Conservation (phyloP, 139 green algal species). For the Zygnema cylindricum region DNA sequence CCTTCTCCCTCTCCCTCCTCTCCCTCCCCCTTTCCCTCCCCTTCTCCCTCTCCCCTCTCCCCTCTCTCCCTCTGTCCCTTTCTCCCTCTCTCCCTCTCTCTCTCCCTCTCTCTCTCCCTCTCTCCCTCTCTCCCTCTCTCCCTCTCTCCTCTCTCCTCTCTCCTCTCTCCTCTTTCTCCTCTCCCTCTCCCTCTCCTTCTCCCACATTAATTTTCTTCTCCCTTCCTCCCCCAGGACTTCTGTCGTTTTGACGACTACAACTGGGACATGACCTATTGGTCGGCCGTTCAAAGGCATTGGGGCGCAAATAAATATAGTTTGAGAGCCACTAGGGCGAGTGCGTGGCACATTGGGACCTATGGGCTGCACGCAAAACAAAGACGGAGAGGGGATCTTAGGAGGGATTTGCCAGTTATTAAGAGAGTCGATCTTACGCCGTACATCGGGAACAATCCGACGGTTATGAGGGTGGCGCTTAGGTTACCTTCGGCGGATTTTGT, state of each 20-base stretch:
- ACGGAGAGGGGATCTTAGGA: background rate
- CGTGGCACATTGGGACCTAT: conserved; percentile 39
- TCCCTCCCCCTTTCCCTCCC: too few relatives aligned
- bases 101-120: too few relatives aligned
- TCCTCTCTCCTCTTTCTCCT: too few relatives aligned
- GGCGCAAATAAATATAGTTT: background rate
- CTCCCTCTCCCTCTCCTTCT: too few relatives aligned
- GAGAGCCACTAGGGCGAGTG: conserved; percentile 22
- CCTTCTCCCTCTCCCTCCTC: too few relatives aligned
- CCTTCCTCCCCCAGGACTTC: too few relatives aligned
- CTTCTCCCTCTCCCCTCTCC: too few relatives aligned
- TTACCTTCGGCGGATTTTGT: background rate
- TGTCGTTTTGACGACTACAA: conserved; percentile 62
- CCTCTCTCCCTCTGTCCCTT: too few relatives aligned
- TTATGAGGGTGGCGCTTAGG: background rate
- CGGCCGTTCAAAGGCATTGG: conserved; percentile 5
- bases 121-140: too few relatives aligned
- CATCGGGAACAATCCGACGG: background rate
- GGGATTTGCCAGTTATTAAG: background rate
- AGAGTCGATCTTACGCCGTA: conserved; percentile 18
- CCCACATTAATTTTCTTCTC: too few relatives aligned
- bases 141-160: too few relatives aligned
- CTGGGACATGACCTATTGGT: conserved; percentile 48
- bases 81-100: too few relatives aligned
- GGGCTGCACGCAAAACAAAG: conserved; percentile 41